A percentile compares a stretch with the other conserved stretches of the same genome.
phyloP scores from a whole-genome alignment of 768 basidiomycete species.

The Candolleomyces eurysporus region DNA sequence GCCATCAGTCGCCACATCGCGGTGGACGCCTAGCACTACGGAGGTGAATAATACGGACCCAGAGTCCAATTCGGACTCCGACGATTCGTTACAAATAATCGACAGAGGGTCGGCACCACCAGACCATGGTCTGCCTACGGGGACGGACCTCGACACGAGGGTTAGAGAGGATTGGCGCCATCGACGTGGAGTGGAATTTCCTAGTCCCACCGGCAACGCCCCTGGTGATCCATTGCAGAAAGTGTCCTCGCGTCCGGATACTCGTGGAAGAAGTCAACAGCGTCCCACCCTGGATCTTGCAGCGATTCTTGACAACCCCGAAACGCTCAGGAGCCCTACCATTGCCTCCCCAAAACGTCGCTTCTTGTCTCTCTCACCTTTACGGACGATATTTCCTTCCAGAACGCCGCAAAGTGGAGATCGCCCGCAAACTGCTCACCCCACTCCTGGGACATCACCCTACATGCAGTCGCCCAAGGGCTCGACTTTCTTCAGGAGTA shows the following conservation, averaged over 20 bases:
- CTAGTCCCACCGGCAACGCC: conserved; percentile 18
- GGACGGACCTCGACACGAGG: conserved; percentile 22
- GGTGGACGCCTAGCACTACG: background rate
- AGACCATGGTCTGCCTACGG: conserved; percentile 23
- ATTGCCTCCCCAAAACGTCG: conserved; percentile 30
- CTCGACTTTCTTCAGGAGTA: conserved; percentile 41
- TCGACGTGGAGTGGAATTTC: conserved; percentile 32
- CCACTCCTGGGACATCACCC: conserved; percentile 37
- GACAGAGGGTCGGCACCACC: conserved; percentile 39
- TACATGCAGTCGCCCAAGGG: conserved; percentile 30
- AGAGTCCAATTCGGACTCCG: conserved; percentile 42
- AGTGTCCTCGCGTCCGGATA: conserved; percentile 4
- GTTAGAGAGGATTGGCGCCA: conserved; percentile 31
- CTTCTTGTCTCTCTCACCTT: conserved; percentile 44
- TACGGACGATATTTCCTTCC: conserved; percentile 45
- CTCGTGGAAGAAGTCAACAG: conserved; percentile 8
- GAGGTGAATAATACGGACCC: conserved; percentile 9
- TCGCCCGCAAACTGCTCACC: conserved; percentile 41
- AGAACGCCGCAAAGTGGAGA: conserved; percentile 25
- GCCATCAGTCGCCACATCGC: conserved; percentile 3
- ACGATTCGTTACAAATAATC: conserved; percentile 53
- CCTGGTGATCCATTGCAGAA: conserved; percentile 8
- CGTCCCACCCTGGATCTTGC: conserved; percentile 3
- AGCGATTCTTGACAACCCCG: conserved; percentile 1
- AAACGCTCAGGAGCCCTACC: conserved; percentile 7